Base-by-base conservation (phyloP, 1,139 yeast species). In the Magnusiomyces magnusii region DNA sequence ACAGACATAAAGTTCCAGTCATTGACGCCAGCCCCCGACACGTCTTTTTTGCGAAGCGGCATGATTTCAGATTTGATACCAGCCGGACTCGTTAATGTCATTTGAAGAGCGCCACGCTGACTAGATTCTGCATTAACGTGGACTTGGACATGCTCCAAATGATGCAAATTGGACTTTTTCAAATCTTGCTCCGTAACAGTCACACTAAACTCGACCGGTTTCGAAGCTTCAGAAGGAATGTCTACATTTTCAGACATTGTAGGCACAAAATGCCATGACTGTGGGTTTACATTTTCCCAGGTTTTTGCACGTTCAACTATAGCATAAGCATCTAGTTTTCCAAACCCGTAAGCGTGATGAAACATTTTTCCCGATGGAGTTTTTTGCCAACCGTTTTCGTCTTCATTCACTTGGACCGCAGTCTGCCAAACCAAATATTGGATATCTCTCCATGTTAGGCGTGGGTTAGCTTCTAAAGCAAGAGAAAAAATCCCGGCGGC, bases 1-100 rank as follows among this genome's bases (percentile, higher is more conserved):
- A 95, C 98, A n/a, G 95, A 82, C 91, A 92, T 90, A 69, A 93
- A 93, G 0, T 91, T 87, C 99, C 99, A 95, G 64, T 86, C 78
- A 10, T 69, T 68, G 65, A 89, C 87, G 0, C 97, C 97, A 1
- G 71, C 76, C 1, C 67, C 66, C 3, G 84, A 77, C 2, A 62
- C 65, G 71, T 95, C 99, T 24, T 73, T 66, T 3, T 73, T 73
- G 66, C 99, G 81, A 49, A 79, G 79, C n/a, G 85, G 82, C 1
- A 96, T 96, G 63, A 95, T 77, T 55, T 84, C 81, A 47, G 97
- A 89, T 15, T 76, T 75, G 34, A 87, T 78, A 0, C 96, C 96
- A 44, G 73, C 69, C 2, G 99, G 99, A 1, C 96, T 87, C 7
- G 76, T 75, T 58, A 95, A 77, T 61, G 80, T 80, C 55, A 87